Conservation (phyloP, 2,329 filamentous ascomycete genomes). For the Tolypocladium ovalisporum region DNA sequence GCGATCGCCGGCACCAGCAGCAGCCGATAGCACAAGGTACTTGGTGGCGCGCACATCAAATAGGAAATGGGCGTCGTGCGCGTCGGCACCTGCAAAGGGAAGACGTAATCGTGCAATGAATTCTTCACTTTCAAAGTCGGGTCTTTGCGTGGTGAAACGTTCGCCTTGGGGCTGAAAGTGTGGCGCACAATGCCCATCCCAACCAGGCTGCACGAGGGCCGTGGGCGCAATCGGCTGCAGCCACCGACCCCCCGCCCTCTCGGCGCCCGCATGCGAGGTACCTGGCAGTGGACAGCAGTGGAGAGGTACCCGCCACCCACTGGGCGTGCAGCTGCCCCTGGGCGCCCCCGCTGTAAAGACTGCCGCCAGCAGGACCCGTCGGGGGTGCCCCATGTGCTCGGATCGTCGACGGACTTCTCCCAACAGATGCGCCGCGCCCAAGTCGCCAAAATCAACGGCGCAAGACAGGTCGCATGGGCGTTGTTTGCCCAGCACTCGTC, state of each 20-base stretch:
- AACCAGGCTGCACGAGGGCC: not conserved
- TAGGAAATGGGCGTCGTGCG: not conserved
- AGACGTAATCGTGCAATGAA: too few species aligned
- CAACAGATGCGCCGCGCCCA: not conserved
- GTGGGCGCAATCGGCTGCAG: not conserved
- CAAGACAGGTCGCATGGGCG: not conserved
- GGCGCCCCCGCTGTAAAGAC: not conserved
- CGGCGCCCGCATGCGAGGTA: not conserved
- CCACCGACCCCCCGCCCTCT: not conserved
- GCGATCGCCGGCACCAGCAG: not conserved
- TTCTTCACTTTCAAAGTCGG: too few species aligned
- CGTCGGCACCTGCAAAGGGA: not conserved
- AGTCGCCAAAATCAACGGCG: not conserved
- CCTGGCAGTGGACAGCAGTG: not conserved
- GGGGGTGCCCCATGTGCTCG: not conserved
- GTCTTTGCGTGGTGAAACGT: too few species aligned
- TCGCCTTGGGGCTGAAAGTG: not conserved
- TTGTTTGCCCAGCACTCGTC: not conserved
- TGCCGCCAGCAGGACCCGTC: not conserved
- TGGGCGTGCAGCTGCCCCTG: not conserved
- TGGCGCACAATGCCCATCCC: not conserved
- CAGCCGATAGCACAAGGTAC: too few species aligned
- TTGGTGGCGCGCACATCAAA: too few species aligned
- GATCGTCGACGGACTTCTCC: not conserved
- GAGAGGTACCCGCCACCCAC: not conserved